Base-by-base conservation (phyloP, 202 grass and related monocot genomes). In the Eragrostis tef region DNA sequence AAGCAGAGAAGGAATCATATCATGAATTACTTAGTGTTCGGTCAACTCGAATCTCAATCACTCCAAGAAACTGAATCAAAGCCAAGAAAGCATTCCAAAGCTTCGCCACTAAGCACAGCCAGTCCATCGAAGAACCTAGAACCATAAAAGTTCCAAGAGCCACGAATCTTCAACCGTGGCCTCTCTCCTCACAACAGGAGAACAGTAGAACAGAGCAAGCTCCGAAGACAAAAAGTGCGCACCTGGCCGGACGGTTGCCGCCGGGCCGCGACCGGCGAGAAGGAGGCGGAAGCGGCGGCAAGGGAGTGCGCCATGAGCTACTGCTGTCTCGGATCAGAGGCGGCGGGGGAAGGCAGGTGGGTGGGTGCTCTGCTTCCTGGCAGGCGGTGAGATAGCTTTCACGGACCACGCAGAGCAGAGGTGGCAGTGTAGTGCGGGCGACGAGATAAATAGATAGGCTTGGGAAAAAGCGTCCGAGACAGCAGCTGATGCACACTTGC, bases 391-490 rank as follows among this genome's bases (percentile, higher is more conserved):
- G 43, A 11, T 49, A 56, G 86, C 86, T 70, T 75, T 24, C 69
- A 84, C n/a, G n/a, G n/a, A n/a, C n/a, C n/a, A n/a, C n/a, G n/a
- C n/a, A n/a, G n/a, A 12, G 27, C 19, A 63, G 65, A 16, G 34
- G 76, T 47, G 63, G 70, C 45, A 63, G 50, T 17, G 51, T 48
- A 46, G 81, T 31, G 75, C 39, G 65, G n/a, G 16, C 36, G 16
- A 68, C 77, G 19, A 62, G 86, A 88, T 80, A 85, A 71, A 85
- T 76, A 64, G 87, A 85, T 81, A 71, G 39, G 76, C 62, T 80
- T 63, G 12, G 81, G 81, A 85, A 71, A 64, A 64, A 74, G 61
- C 50, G 68, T 34, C 75, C 74, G 44, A 64, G n/a, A 70, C 15
- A 60, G 14, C 59, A 21, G 53, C 11, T 24, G 24, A 61, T 4